A percentile compares a stretch with the other conserved stretches of the same genome.
Evolutionary conservation across 2,329 filamentous ascomycete genomes (phyloP).

Genomic region (Ophiocordyceps unilateralis): DNA sequence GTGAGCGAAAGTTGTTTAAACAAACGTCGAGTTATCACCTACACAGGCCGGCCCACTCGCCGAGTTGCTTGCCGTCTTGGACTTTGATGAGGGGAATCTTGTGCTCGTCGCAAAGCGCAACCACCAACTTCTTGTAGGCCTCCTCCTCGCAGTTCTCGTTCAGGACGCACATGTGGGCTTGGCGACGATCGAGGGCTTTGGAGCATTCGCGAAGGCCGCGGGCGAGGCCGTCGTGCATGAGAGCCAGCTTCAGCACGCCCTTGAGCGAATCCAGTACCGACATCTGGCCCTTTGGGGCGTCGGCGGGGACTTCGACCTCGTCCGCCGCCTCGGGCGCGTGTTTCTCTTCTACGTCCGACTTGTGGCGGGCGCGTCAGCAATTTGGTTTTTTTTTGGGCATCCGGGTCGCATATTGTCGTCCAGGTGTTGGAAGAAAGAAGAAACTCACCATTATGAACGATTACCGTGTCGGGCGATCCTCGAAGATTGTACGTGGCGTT

Average conservation of each 20-base stretch:
- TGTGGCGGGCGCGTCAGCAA: conserved; percentile 6
- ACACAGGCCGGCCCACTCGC: conserved; percentile 99
- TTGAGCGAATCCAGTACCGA: conserved; percentile 96
- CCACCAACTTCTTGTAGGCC: conserved; percentile 99
- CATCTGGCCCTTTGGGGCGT: conserved; percentile 88
- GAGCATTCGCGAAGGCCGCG: conserved; percentile 95
- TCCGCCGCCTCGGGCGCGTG: conserved; percentile 64
- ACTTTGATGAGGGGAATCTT: conserved; percentile 99
- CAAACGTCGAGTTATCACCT: conserved; percentile 30
- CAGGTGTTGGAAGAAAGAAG: neutral
- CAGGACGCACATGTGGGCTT: conserved; percentile 99
- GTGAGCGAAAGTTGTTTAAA: neutral
- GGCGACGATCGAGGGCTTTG: conserved; percentile 95
- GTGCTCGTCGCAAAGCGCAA: conserved; percentile 97
- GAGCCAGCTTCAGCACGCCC: conserved; percentile 93
- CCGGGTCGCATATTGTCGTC: neutral
- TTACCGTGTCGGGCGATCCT: conserved; percentile 47
- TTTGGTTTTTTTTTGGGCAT: neutral
- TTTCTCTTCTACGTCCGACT: conserved; percentile 99
- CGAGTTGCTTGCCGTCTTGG: conserved; percentile 97
- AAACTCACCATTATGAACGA: conserved; percentile 43
- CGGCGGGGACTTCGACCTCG: conserved; percentile 93
- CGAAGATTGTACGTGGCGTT: conserved; percentile 34
- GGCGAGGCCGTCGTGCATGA: conserved; percentile 99
- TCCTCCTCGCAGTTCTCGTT: conserved; percentile 99